Evolutionary conservation across 2,329 filamentous ascomycete genomes (phyloP).

Genomic region (Pseudopyricularia javanii): DNA sequence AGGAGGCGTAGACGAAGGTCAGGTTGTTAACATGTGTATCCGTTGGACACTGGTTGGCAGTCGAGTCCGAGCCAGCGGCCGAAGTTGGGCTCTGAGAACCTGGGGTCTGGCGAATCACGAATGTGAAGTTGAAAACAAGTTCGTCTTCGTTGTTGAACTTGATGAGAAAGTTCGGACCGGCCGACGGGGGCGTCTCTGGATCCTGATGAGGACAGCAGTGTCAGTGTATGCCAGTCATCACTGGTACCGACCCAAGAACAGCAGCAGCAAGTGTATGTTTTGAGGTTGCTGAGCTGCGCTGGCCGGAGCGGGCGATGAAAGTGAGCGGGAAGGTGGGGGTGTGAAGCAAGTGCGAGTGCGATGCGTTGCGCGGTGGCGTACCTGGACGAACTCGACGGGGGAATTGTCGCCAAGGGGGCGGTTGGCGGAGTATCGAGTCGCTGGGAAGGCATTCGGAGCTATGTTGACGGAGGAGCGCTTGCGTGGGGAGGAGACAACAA

Average conservation of each 20-base stretch:
- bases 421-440: conserved; percentile 61
- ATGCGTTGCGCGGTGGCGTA: conserved; percentile 25
- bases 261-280: too few species aligned
- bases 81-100: conserved; percentile 14
- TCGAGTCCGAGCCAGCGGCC: conserved; percentile 33
- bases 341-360: neutral
- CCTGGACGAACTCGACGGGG: conserved; percentile 86
- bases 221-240: neutral
- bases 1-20: conserved; percentile 86
- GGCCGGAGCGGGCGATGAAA: neutral
- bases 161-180: conserved; percentile 63
- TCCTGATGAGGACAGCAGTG: conserved; percentile 42
- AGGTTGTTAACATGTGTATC: conserved; percentile 80
- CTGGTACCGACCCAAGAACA: neutral
- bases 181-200: conserved; percentile 45
- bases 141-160: conserved; percentile 87
- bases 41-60: conserved; percentile 30
- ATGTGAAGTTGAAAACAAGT: conserved; percentile 84
- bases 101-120: conserved; percentile 54
- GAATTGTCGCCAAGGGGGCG: conserved; percentile 61
- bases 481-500: conserved; percentile 69
- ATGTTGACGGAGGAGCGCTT: conserved; percentile 68
- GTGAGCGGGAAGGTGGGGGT: neutral
- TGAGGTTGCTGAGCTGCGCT: too few species aligned
- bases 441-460: conserved; percentile 77